A percentile compares a stretch with the other conserved stretches of the same genome.
phyloP scores from a whole-genome alignment of 176 grass and related monocot genomes.

The Chrysopogon serrulatus region DNA sequence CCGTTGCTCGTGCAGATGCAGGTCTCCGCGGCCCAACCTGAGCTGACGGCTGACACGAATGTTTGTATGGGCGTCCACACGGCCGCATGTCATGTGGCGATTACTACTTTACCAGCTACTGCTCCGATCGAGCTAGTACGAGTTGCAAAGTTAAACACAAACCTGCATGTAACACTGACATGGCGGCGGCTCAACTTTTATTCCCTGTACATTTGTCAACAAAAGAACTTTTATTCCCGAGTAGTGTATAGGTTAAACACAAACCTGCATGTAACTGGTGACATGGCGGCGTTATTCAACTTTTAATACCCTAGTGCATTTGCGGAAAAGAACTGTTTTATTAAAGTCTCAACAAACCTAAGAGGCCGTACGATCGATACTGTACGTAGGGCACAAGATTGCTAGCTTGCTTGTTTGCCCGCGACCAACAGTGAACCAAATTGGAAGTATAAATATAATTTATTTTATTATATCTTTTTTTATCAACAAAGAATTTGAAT shows the following conservation, averaged over 20 bases:
- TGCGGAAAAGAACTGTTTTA: no score
- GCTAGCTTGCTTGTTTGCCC: neutral
- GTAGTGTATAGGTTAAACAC: no score
- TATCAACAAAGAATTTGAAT: no score
- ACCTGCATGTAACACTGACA: neutral
- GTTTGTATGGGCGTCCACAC: neutral
- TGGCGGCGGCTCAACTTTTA: neutral
- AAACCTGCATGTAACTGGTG: no score
- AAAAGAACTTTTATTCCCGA: no score
- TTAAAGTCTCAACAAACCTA: conserved; percentile 16
- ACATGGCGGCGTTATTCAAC: no score
- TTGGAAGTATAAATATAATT: no score
- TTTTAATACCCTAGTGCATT: no score
- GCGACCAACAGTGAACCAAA: neutral
- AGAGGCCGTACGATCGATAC: neutral
- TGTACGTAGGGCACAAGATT: neutral
- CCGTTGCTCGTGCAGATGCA: neutral
- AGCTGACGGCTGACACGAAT: neutral
- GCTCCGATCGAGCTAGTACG: neutral
- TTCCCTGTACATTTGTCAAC: no score
- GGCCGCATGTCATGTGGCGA: neutral
- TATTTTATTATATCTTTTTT: no score
- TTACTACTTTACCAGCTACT: neutral
- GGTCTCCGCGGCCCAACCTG: neutral
- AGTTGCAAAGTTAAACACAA: neutral